Base-by-base conservation (phyloP, 73 alveolate genomes). In the Halteria grandinella region DNA sequence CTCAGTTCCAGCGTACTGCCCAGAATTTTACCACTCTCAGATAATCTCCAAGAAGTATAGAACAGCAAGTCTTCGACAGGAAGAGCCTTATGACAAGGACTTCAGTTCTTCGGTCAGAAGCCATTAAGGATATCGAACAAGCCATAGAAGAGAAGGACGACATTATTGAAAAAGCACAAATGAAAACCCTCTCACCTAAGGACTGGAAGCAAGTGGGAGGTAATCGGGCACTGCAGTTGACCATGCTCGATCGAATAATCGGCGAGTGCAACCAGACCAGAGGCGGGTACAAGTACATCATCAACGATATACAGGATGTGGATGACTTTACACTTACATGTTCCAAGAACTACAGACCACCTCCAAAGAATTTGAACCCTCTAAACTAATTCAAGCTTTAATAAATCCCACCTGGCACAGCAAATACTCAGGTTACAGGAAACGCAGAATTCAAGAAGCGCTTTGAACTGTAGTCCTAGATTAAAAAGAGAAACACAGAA, bases 171-270 rank as follows among this genome's bases (percentile, higher is more conserved):
- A 66, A 47, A 66, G 80, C 80, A 5, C 21, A 43, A 41, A 18
- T 52, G 8, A 66, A 47, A 27, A 41, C 66, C 28, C 36, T 66
- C 17, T 44, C 69, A 3, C 4, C 25, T 2, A 28, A 66, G 29
- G 80, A 66, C 28, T 66, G 80, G 80, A 57, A 66, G 15, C 47
- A 66, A 66, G 47, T 66, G 1, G 80, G 80, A 6, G 50, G 47
- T 25, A 25, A 45, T 27, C 20, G 52, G 14, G 32, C 47, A 10
- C 41, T 66, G 4, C 29, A 66, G 21, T 66, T 44, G 23, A 66
- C 80, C 2, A 28, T 66, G 37, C 29, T 66, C 1, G 80, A 66
- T 25, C 4, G 66, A 44, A 66, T 66, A n/a, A 66, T 66, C 27
- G 63, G 47, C 15, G 80, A 66, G 40, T 66, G 80, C 21, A 52